Conservation (phyloP, 2,329 filamentous ascomycete genomes). For the Endocalyx cinctus region DNA sequence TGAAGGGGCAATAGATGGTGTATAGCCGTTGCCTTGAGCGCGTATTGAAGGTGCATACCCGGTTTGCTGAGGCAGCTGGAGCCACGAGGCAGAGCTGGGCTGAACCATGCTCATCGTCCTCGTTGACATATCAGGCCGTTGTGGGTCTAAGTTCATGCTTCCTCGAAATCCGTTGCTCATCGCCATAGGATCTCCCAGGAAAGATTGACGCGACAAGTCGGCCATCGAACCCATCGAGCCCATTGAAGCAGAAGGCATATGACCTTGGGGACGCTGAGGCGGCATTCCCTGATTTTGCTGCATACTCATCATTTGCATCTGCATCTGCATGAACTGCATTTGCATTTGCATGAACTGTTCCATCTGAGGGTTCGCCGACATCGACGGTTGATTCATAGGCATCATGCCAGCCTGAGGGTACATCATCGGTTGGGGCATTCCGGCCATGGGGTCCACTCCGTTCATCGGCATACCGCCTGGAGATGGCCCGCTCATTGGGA, state of each 20-base stretch:
- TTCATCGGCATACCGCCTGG: slow-evolving; percentile 27
- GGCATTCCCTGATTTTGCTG: slow-evolving; percentile 25
- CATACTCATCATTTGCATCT: slow-evolving; percentile 76
- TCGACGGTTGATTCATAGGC: slow-evolving; percentile 61
- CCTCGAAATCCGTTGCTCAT: slow-evolving; percentile 5
- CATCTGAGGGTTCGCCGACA: slow-evolving; percentile 81
- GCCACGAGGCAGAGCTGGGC: slow-evolving; percentile 57
- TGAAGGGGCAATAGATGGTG: slow-evolving; percentile 88
- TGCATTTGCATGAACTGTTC: slow-evolving; percentile 88
- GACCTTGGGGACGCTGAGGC: slow-evolving; percentile 27
- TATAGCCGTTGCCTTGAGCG: slow-evolving; percentile 58
- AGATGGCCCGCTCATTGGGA: slow-evolving; percentile 30
- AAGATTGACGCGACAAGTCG: slow-evolving; percentile 23
- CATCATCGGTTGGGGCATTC: slow-evolving; percentile 48
- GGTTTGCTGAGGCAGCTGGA: slow-evolving; percentile 41
- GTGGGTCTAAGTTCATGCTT: slow-evolving; percentile 41
- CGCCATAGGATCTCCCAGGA: slow-evolving; percentile 23
- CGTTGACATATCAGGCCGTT: slow-evolving; percentile 41
- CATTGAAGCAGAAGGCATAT: slow-evolving; percentile 39
- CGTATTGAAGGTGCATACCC: slow-evolving; percentile 48
- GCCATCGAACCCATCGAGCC: slow-evolving; percentile 33
- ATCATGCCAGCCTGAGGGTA: slow-evolving; percentile 36
- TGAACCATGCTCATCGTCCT: slow-evolving; percentile 84
- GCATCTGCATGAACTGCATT: slow-evolving; percentile 91
- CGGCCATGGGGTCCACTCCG: slow-evolving; percentile 41